Evolutionary conservation across 2,329 filamentous ascomycete species (phyloP).

Genomic region (Fusarium sp.): DNA sequence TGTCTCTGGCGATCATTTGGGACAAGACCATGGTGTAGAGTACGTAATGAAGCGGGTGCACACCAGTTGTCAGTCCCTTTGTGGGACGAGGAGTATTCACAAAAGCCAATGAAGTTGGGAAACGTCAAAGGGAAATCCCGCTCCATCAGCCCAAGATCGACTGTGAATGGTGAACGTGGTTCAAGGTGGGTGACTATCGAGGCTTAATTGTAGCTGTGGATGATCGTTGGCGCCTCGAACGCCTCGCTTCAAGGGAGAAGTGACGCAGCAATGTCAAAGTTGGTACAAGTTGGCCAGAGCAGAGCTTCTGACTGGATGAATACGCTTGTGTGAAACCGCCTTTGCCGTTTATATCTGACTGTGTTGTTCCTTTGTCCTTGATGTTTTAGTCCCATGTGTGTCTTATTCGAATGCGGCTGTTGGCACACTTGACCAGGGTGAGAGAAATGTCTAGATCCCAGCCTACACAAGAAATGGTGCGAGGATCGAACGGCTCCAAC

Average conservation of each 20-base stretch:
- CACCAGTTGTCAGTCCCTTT: constrained; percentile 31
- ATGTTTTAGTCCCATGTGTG: not conserved
- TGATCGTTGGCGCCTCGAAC: constrained; percentile 11
- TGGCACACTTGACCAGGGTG: not conserved
- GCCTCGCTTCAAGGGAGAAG: constrained; percentile 28
- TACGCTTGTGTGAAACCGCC: constrained; percentile 24
- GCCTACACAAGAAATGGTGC: constrained; percentile 35
- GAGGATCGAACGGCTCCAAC: constrained; percentile 20
- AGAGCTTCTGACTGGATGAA: constrained; percentile 24
- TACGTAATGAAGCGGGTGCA: constrained; percentile 40
- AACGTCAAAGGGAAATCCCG: constrained; percentile 25
- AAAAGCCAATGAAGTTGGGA: constrained; percentile 25
- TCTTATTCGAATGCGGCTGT: not conserved
- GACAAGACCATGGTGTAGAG: constrained; percentile 28
- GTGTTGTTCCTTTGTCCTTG: constrained; percentile 15
- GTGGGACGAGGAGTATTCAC: constrained; percentile 26
- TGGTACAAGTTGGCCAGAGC: constrained; percentile 29
- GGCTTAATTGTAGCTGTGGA: constrained; percentile 30
- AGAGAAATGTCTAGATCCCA: constrained; percentile 23
- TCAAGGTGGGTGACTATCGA: constrained; percentile 20
- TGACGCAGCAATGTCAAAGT: constrained; percentile 30
- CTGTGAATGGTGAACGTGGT: constrained; percentile 20
- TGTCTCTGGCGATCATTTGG: constrained; percentile 35
- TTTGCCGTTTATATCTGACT: constrained; percentile 27
- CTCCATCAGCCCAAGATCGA: constrained; percentile 3